Base-by-base conservation (phyloP, 345 rosid species). In the Salix udensis region DNA sequence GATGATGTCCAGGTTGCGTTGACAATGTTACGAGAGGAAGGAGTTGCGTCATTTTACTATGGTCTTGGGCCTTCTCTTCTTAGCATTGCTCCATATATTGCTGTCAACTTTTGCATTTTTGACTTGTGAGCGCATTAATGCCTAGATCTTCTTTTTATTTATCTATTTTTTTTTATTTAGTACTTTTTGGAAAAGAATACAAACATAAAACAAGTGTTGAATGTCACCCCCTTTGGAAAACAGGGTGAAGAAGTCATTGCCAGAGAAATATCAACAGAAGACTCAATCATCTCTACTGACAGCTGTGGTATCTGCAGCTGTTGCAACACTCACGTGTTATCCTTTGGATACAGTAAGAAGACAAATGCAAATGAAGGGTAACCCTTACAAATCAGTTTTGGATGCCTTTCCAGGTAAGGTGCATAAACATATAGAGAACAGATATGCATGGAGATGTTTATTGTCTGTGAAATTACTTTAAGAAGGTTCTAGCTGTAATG, bases 21-120 rank as follows among this genome's bases (percentile, higher is more conserved):
- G 69, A 90, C 83, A 83, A 96, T 96, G 99, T 81, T 96, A 77
- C 89, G 90, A 66, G 99, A 96, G 85, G 98, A 96, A 90, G 98
- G 99, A 70, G 42, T 88, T 55, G 88, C 90, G 71, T 92, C 98
- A 42, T 93, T 93, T 82, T 93, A 91, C 88, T 87, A 87, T 70
- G 98, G 98, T 65, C 97, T 96, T 19, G 97, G 98, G 79, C 98
- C 98, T 74, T 91, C 99, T 82, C 94, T 96, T 70, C 82, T 96
- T 61, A 85, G 96, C 80, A 96, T 96, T 80, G 98, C 98, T 69
- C 98, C 98, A 58, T 96, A 96, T 52, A 96, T 96, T 88, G 99
- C 98, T 30, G 92, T 91, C 66, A 96, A 96, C 89, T 96, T 93
- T 74, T 93, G 99, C 82, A 82, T 89, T 58, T 96, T 96, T 75